Conservation (phyloP, 148 eudicot genomes). For the Pouteria glomerata region DNA sequence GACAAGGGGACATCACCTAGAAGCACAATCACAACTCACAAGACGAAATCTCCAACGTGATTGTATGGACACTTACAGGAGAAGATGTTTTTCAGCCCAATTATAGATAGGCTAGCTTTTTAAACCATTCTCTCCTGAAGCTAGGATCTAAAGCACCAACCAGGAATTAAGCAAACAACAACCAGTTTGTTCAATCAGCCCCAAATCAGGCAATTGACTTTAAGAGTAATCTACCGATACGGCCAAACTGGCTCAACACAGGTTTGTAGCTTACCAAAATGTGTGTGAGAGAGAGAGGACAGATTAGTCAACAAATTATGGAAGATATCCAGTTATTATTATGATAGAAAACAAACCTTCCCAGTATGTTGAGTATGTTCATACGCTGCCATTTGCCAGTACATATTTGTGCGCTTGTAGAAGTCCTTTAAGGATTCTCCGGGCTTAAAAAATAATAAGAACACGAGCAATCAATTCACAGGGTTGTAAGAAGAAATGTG, state of each 20-base stretch:
- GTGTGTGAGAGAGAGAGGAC: not conserved
- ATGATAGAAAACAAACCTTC: constrained; percentile 48
- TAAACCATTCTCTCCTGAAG: not conserved
- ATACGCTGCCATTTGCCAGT: constrained; percentile 99
- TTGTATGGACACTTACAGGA: too few relatives aligned
- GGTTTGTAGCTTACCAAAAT: not conserved
- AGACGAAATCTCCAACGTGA: too few relatives aligned
- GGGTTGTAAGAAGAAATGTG: not conserved
- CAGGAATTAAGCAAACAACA: not conserved
- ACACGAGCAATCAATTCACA: constrained; percentile 12
- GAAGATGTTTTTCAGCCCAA: too few relatives aligned
- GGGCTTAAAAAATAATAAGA: constrained; percentile 43
- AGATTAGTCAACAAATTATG: not conserved
- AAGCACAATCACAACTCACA: too few relatives aligned
- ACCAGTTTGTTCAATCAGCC: not conserved
- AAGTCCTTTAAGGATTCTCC: constrained; percentile 92
- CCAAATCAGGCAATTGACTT: not conserved
- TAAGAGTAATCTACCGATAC: not conserved
- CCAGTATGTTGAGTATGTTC: constrained; percentile 99
- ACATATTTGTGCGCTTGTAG: constrained; percentile 82
- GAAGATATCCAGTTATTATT: not conserved
- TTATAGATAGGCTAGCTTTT: too few relatives aligned
- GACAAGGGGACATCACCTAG: too few relatives aligned
- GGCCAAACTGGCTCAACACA: not conserved
- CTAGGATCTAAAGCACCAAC: not conserved